Conservation (phyloP, 768 basidiomycete species). For the Kwoniella sp. region DNA sequence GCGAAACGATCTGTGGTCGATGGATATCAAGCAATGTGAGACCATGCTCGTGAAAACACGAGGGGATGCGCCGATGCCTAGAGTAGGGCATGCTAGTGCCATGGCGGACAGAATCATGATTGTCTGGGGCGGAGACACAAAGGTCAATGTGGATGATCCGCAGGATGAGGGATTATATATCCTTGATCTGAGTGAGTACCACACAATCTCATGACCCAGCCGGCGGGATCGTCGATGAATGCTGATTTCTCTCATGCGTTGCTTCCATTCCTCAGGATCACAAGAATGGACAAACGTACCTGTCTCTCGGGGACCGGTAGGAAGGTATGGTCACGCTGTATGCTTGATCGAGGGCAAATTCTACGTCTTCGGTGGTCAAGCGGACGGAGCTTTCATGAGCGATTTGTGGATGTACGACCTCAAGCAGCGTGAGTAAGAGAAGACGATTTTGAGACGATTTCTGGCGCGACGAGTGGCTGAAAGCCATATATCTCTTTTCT, state of each 20-base stretch:
- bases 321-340: conserved; percentile 94
- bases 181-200: conserved; percentile 86
- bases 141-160: conserved; percentile 68
- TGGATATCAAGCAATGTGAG: conserved; percentile 75
- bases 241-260: conserved; percentile 2
- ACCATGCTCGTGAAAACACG: conserved; percentile 81
- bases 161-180: conserved; percentile 94
- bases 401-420: conserved; percentile 97
- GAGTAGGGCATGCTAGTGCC: conserved; percentile 96
- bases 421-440: conserved; percentile 71
- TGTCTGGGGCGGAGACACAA: conserved; percentile 98
- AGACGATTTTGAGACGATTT: no score
- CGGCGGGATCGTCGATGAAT: not conserved
- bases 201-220: no score
- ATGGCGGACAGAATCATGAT: conserved; percentile 93
- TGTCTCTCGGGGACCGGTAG: conserved; percentile 73
- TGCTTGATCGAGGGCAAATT: conserved; percentile 89
- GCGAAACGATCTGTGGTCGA: conserved; percentile 89
- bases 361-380: conserved; percentile 94
- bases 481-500: not conserved
- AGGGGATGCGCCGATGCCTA: conserved; percentile 81
- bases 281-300: conserved; percentile 91
- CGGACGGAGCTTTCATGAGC: conserved; percentile 88
- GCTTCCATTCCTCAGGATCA: conserved; percentile 64
- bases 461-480: not conserved